Conservation (phyloP, 164 flowering plant genomes). For the Brasenia schreberi region DNA sequence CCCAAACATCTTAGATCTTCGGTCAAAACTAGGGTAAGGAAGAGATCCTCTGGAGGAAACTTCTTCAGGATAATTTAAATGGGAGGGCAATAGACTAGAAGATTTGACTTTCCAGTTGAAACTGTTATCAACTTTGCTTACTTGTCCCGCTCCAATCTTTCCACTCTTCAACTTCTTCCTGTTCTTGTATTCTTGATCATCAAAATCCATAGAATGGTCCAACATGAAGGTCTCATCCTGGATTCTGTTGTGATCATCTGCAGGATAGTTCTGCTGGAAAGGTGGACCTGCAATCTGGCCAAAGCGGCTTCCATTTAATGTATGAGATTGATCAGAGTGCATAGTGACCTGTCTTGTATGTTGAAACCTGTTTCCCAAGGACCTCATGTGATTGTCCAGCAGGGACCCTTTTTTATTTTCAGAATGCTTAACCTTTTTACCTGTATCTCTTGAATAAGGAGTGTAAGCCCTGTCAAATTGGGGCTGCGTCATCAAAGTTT, state of each 20-base stretch:
- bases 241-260: constrained; percentile 13
- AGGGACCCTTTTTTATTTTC: constrained; percentile 23
- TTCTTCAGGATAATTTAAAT: constrained; percentile 15
- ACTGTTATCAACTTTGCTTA: background rate
- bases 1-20: constrained; percentile 16
- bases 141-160: constrained; percentile 1
- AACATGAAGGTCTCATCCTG: constrained; percentile 24
- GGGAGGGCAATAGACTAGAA: constrained; percentile 21
- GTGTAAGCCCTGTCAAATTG: background rate
- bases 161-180: constrained; percentile 42
- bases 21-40: constrained; percentile 20
- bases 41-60: background rate
- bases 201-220: constrained; percentile 23
- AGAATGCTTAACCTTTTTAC: constrained; percentile 30
- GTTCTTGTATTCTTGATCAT: constrained; percentile 24
- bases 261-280: constrained; percentile 7
- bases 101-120: constrained; percentile 26
- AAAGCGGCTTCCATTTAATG: constrained; percentile 23
- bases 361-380: constrained; percentile 20
- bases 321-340: background rate
- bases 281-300: constrained; percentile 27
- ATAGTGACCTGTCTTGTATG: background rate
- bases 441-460: constrained; percentile 6
- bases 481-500: background rate
- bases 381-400: constrained; percentile 23